These are phyloP conservation scores for Penicillium sp. DNA, from an alignment of 2,329 filamentous ascomycete genomes.

Conservation along the genomic window DNA sequence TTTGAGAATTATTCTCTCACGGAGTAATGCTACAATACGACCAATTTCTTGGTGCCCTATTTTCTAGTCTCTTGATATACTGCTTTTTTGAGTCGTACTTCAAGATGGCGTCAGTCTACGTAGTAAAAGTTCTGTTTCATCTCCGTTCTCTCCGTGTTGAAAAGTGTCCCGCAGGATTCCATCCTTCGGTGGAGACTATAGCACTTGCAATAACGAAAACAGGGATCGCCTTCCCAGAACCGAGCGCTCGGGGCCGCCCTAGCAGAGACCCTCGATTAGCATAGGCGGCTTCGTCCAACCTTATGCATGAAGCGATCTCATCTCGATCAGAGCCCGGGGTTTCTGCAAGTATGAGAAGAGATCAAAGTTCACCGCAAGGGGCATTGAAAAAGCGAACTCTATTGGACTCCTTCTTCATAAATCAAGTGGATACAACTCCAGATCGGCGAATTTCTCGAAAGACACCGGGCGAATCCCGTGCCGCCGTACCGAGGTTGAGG, in stretches of 20 bases:
- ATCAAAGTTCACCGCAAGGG: conserved; percentile 14
- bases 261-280: background rate
- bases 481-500: background rate
- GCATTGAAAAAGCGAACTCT: conserved; percentile 6
- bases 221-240: conserved; percentile 7
- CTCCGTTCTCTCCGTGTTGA: background rate
- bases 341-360: background rate
- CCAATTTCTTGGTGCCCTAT: background rate
- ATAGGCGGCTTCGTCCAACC: background rate
- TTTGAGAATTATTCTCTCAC: background rate
- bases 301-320: background rate
- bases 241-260: conserved; percentile 10
- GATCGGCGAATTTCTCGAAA: conserved; percentile 9
- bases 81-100: background rate
- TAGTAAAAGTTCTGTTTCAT: background rate
- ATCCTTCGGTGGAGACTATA: background rate
- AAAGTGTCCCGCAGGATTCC: background rate
- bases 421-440: conserved; percentile 7
- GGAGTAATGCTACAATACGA: background rate
- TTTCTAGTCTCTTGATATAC: background rate
- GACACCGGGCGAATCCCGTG: background rate
- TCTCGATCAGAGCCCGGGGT: conserved; percentile 4
- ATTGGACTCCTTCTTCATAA: conserved; percentile 6
- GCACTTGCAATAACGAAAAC: background rate
- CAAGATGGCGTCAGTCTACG: background rate